These are phyloP conservation scores for Fusarium humuli DNA, from an alignment of 2,329 filamentous ascomycete genomes.

Conservation along the genomic window DNA sequence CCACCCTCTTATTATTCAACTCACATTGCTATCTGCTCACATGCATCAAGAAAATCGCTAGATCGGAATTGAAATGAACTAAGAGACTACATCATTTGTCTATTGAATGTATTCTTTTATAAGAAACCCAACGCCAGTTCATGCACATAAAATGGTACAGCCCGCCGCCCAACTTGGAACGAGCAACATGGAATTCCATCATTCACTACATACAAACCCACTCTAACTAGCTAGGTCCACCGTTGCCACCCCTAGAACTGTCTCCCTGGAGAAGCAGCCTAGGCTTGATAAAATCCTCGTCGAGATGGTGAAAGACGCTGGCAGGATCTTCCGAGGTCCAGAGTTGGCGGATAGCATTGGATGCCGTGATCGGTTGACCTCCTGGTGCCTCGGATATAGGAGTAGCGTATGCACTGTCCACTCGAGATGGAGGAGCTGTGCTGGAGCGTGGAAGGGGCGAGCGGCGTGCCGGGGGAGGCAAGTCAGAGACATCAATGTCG, in stretches of 20 bases:
- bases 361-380: slow-evolving; percentile 70
- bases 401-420: slow-evolving; percentile 48
- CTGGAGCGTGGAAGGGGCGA: slow-evolving; percentile 51
- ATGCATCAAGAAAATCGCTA: neutral
- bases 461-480: slow-evolving; percentile 69
- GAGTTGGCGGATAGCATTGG: slow-evolving; percentile 82
- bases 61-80: neutral
- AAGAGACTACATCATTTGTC: slow-evolving; percentile 23
- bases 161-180: slow-evolving; percentile 4
- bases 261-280: slow-evolving; percentile 83
- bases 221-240: slow-evolving; percentile 38
- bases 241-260: slow-evolving; percentile 44
- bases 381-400: slow-evolving; percentile 47
- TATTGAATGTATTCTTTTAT: slow-evolving; percentile 37
- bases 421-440: slow-evolving; percentile 42
- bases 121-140: slow-evolving; percentile 44
- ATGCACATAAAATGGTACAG: slow-evolving; percentile 43
- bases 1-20: slow-evolving; percentile 18
- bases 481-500: slow-evolving; percentile 74
- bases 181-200: slow-evolving; percentile 15
- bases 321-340: slow-evolving; percentile 89
- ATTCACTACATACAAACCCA: neutral
- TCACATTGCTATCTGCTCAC: neutral
- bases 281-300: slow-evolving; percentile 97
- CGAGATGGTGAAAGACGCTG: slow-evolving; percentile 89